Evolutionary conservation across 768 basidiomycete genomes (phyloP), one percentile per base, ranked within the genome.

Genomic region (Kondoa malvinella): DNA sequence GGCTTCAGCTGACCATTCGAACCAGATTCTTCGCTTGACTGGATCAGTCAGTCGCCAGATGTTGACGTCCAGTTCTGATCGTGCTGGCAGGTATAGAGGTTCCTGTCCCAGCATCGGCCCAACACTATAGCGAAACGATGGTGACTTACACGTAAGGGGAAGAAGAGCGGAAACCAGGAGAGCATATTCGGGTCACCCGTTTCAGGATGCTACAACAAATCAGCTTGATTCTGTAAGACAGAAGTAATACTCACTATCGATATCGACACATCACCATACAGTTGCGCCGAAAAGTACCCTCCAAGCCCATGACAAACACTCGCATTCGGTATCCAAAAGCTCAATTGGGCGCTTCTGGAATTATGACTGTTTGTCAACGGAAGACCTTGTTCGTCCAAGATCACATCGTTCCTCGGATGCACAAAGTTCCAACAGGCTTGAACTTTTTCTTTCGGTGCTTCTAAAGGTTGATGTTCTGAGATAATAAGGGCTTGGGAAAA

Each of bases 371-470:
- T 97, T n/a, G 91, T 95, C 68, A 87, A 79, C 12, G 92, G 92
- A 25, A 92, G 78, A 1, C 73, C 72, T 3, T 69, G n/a, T 2
- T 68, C 61, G 75, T 94, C 85, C 3, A 90, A 77, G 0, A 87
- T 83, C 0, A 85, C 81, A 75, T 94, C 89, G 66, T 83, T 81
- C 68, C 89, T 79, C 1, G 95, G 94, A 79, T 99, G 95, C 71
- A 88, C 89, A 76, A 97, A 99, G 71, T 88, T 86, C 95, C 95
- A 99, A 73, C 94, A 97, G 73, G 91, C 88, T 77, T 97, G 95
- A 34, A 95, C 81, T 63, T 69, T 70, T 27, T 69, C 72, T 4
- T 58, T 66, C 26, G 29, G 29, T 8, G n/a, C 14, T 3, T 33
- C 61, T 17, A 12, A 3, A 17, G 27, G 17, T 8, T 63, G 27